Base-by-base conservation (phyloP, 2,329 filamentous ascomycete genomes). In the Boeremia lycopersici region DNA sequence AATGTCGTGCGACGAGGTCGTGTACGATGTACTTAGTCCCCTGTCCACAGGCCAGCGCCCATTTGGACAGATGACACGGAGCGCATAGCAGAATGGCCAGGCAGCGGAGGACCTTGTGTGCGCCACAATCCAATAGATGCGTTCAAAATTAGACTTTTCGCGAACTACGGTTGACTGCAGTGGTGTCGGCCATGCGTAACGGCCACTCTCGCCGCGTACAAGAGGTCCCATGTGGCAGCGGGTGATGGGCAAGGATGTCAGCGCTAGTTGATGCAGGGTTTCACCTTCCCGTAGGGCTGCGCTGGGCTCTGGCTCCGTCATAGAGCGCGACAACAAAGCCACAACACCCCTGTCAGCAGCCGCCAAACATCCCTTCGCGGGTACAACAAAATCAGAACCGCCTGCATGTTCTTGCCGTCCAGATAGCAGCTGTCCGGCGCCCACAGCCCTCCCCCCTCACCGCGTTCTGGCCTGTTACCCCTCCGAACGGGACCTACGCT, bases 401-500 rank as follows among this genome's bases (percentile, higher is more conserved):
- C 54, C 63, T 69, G 65, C 61, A 74, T 73, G 68, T 65, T 59
- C 57, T 64, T 57, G 57, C 60, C 61, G 47, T 62, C 60, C 39
- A 63, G 63, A 67, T 73, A 73, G 70, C 67, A 68, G 66, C 67
- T 69, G 62, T 61, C 55, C 57, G 57, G 59, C 61, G 57, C 60
- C 53, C 59, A 57, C 61, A 62, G 56, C 67, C 65, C 57, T 59
- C 58, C 64, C 57, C 46, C 54, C 43, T 60, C 55, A 29, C 46
- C 56, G 30, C 61, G 42, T 52, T 56, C 19, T 41, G 59, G 64
- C 70, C 58, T 61, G 90, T 90, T 87, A 85, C 87, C 40, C 90
- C 90, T 76, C 78, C 89, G 49, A 89, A 89, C 71, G 79, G 86
- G 58, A 82, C 35, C 60, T 23, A 55, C 60, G 15, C 46, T 61